Evolutionary conservation across 2,329 filamentous ascomycete genomes (phyloP), one percentile per base, ranked within the genome.

Genomic region (Fusarium xyrophilum): DNA sequence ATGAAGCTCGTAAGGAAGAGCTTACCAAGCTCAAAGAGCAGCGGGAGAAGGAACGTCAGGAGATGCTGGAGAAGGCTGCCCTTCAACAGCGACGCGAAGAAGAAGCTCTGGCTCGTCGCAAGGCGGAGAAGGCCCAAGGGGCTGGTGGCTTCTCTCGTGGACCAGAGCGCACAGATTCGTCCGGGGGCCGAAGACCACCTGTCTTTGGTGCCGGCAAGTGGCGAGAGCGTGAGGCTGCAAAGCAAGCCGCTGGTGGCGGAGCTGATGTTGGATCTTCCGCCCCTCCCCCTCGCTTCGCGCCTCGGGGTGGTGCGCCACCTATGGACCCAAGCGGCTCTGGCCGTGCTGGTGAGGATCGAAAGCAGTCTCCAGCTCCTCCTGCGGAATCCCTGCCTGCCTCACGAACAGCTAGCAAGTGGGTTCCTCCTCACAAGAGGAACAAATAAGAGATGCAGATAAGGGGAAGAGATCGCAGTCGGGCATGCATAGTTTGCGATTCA

Each of bases 41-140:
- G 77, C 84, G 88, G 72, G 87, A 89, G 69, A 83, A 84, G 77
- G 88, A 91, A 79, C 85, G 87, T 58, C 86, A 96, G 80, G 91
- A 93, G 78, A 81, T 82, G 63, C 76, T 86, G 66, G 88, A 90
- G 81, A 87, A 85, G 79, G 86, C 84, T 48, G 88, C 88, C 15
- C 81, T 88, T 72, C 95, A 97, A 81, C 89, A 88, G 73, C 88
- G 93, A 76, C 89, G 92, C 78, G 94, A 97, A 79, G 93, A 96
- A 74, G 94, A 97, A 79, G 94, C 93, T 19, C 88, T 94, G 80
- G 91, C 91, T 70, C 88, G 91, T 73, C 88, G 87, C 78, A 88
- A 85, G 75, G 89, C 85, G 62, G 88, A 88, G 79, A 92, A 88
- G 80, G 86, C 86, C 74, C 82, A 81, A 30, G 58, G 42, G n/a